These are phyloP conservation scores for Danielia reshetovae DNA, from an alignment of 805 yeast species.

Conservation along the genomic window DNA sequence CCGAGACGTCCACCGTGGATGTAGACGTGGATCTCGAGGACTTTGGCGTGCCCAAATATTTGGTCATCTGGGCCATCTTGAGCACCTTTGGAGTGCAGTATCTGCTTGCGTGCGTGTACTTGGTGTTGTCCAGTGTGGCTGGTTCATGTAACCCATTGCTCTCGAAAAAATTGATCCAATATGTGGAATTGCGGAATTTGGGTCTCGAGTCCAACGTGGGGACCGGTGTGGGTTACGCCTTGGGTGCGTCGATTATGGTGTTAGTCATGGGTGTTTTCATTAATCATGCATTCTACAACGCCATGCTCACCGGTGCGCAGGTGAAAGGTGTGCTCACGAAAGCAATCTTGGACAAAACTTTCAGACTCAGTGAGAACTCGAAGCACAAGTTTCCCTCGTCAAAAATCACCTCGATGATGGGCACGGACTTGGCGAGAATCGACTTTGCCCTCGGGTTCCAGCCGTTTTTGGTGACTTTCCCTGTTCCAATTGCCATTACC, in stretches of 20 bases:
- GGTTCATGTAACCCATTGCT: conserved; percentile 32
- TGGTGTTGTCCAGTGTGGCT: conserved; percentile 23
- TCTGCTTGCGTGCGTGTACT: conserved; percentile 17
- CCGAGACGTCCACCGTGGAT: conserved; percentile 19
- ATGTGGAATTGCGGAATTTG: conserved; percentile 26
- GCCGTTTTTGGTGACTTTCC: conserved; percentile 61
- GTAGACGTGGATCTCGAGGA: conserved; percentile 27
- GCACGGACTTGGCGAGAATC: conserved; percentile 77
- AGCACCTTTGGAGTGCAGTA: conserved; percentile 30
- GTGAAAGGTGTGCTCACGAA: conserved; percentile 68
- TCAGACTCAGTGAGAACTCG: conserved; percentile 54
- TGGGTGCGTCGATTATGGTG: conserved; percentile 33
- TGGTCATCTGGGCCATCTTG: conserved; percentile 22
- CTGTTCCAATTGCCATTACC: conserved; percentile 59
- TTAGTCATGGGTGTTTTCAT: conserved; percentile 31
- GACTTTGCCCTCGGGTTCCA: conserved; percentile 73
- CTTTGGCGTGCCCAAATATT: conserved; percentile 23
- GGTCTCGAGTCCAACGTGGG: conserved; percentile 26
- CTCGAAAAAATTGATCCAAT: conserved; percentile 33
- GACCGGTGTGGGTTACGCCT: conserved; percentile 38
- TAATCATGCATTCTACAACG: conserved; percentile 61
- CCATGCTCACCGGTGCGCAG: conserved; percentile 65
- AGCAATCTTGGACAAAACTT: conserved; percentile 65
- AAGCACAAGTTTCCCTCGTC: conserved; percentile 61
- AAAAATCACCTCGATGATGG: conserved; percentile 69